Evolutionary conservation across 108 stramenopile genomes (phyloP).

Genomic region (Parietichytrium sp.): DNA sequence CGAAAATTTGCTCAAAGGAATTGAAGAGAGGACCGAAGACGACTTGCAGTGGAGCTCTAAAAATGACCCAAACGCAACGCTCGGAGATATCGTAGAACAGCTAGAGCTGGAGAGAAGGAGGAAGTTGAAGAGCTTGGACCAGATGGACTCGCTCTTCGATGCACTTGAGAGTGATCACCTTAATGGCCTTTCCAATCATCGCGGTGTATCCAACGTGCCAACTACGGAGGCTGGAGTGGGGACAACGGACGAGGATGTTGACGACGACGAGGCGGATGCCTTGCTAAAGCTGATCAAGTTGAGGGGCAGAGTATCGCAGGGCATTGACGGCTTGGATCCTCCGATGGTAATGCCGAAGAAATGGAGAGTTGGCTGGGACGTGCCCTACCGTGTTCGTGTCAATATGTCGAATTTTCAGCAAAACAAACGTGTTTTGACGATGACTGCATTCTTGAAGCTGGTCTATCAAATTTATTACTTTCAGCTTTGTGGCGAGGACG

Average conservation of each 20-base stretch:
- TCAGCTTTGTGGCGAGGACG: too few relatives aligned
- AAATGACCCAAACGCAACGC: neutral
- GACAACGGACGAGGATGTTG: neutral
- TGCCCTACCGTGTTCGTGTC: neutral
- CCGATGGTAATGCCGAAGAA: neutral
- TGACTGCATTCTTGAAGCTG: neutral
- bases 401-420: slow-evolving; percentile 14
- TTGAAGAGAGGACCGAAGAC: neutral
- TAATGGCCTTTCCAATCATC: neutral
- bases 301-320: neutral
- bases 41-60: slow-evolving; percentile 20
- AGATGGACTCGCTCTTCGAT: neutral
- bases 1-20: neutral
- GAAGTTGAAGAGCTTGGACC: neutral
- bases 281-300: neutral
- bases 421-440: neutral
- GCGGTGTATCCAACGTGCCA: neutral
- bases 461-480: neutral
- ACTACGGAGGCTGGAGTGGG: neutral
- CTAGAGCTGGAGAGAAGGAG: neutral
- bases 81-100: neutral
- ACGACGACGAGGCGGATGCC: neutral
- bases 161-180: neutral
- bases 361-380: slow-evolving; percentile 30
- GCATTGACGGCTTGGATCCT: neutral